phyloP scores from a whole-genome alignment of 805 yeast species.

The Brettanomyces nanus region DNA sequence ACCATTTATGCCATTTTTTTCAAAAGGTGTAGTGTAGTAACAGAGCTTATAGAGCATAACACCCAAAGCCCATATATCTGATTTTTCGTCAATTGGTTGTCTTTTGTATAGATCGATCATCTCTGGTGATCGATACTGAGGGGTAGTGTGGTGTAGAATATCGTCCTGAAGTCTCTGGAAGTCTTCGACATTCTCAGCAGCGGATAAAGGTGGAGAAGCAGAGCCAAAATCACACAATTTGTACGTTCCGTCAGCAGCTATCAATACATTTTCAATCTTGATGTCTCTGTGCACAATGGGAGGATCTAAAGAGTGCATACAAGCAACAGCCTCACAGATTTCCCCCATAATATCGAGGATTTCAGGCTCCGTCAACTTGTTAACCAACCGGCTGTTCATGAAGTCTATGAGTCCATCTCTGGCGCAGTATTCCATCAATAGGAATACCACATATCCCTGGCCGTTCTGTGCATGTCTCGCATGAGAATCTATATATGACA shows the following conservation, averaged over 20 bases:
- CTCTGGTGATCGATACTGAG: conserved; percentile 80
- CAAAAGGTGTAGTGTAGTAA: conserved; percentile 80
- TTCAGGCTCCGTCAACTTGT: conserved; percentile 61
- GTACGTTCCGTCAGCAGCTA: conserved; percentile 48
- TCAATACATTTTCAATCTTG: conserved; percentile 72
- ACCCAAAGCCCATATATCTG: conserved; percentile 84
- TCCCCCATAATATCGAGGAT: conserved; percentile 62
- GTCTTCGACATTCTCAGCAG: conserved; percentile 57
- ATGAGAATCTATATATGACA: conserved; percentile 66
- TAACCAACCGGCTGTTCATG: conserved; percentile 64
- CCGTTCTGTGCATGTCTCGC: conserved; percentile 44
- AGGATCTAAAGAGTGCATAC: conserved; percentile 57
- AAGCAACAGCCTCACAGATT: conserved; percentile 64
- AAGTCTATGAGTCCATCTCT: conserved; percentile 71
- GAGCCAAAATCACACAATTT: conserved; percentile 82
- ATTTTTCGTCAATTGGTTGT: conserved; percentile 69
- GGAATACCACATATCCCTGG: conserved; percentile 64
- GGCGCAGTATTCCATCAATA: conserved; percentile 74
- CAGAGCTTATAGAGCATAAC: conserved; percentile 69
- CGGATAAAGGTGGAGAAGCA: conserved; percentile 55
- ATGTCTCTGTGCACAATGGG: conserved; percentile 66
- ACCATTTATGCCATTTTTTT: conserved; percentile 33
- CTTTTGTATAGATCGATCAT: conserved; percentile 68
- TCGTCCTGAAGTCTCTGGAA: conserved; percentile 54
- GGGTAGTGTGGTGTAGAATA: conserved; percentile 71